These are phyloP conservation scores for Acacia confusa DNA, from an alignment of 306 rosid species.

Conservation along the genomic window DNA sequence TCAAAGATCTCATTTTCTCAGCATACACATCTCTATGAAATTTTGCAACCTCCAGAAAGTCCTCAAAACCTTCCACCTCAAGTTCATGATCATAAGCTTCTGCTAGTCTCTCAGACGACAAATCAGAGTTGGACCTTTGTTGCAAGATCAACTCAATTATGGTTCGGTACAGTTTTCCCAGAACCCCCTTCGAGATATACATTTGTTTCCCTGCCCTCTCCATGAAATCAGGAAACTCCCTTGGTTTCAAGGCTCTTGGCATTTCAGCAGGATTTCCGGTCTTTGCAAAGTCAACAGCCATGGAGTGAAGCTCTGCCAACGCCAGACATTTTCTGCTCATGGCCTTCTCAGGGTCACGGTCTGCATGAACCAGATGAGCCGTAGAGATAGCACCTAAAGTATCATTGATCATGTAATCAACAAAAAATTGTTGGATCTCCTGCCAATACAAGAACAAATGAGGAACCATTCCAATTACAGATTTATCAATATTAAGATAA, in stretches of 20 bases:
- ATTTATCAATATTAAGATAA: neutral
- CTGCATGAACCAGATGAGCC: slow-evolving; percentile 88
- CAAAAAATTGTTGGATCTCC: slow-evolving; percentile 92
- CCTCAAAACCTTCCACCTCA: slow-evolving; percentile 66
- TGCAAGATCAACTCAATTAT: slow-evolving; percentile 36
- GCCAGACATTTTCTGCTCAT: slow-evolving; percentile 69
- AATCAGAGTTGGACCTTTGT: slow-evolving; percentile 36
- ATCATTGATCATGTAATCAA: slow-evolving; percentile 92
- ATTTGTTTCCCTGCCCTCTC: slow-evolving; percentile 75
- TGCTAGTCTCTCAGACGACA: slow-evolving; percentile 61
- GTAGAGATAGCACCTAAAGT: slow-evolving; percentile 92
- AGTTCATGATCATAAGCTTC: slow-evolving; percentile 59
- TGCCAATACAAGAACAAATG: slow-evolving; percentile 34
- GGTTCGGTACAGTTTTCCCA: slow-evolving; percentile 77
- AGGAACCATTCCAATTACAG: slow-evolving; percentile 24
- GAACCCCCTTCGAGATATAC: slow-evolving; percentile 66
- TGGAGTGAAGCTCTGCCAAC: slow-evolving; percentile 81
- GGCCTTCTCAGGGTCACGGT: slow-evolving; percentile 74
- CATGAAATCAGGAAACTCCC: slow-evolving; percentile 87
- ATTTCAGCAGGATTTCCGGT: slow-evolving; percentile 96
- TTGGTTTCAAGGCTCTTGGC: slow-evolving; percentile 74
- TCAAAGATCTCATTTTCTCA: slow-evolving; percentile 57
- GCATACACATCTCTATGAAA: slow-evolving; percentile 47
- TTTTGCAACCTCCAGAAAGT: slow-evolving; percentile 53
- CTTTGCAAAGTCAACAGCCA: slow-evolving; percentile 98